Percentiles rank a stretch among this genome's conserved stretches.
Conservation (phyloP, 306 rosid species). For the Citrullus mucosospermus region DNA sequence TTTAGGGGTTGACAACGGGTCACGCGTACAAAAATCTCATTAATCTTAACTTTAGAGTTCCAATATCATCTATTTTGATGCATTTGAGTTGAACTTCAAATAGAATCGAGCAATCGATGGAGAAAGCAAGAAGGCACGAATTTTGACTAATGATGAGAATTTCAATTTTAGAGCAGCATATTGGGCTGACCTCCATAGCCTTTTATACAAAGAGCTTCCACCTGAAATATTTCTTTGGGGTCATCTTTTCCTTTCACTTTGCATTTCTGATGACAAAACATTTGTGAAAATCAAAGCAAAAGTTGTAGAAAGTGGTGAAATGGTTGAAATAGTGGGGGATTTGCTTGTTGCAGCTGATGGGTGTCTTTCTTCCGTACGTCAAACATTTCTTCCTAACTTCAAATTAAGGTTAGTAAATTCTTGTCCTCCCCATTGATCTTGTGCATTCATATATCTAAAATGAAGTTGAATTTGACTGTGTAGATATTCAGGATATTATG, state of each 20-base stretch:
- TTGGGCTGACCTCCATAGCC: constrained; percentile 74
- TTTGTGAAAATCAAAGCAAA: constrained; percentile 38
- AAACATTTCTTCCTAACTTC: constrained; percentile 37
- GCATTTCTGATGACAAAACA: constrained; percentile 26
- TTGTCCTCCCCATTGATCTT: not conserved
- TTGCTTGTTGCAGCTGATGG: constrained; percentile 88
- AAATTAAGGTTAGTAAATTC: constrained; percentile 36
- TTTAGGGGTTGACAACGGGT: no score
- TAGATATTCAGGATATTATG: constrained; percentile 74
- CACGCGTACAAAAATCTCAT: no score
- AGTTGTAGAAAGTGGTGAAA: constrained; percentile 31
- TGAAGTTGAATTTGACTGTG: not conserved
- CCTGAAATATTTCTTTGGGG: constrained; percentile 54
- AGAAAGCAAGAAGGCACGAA: constrained; percentile 34
- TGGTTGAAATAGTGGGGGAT: constrained; percentile 40
- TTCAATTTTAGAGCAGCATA: constrained; percentile 58
- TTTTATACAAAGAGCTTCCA: constrained; percentile 42
- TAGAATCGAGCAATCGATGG: constrained; percentile 53
- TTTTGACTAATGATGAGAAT: constrained; percentile 50
- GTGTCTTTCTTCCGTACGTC: constrained; percentile 59
- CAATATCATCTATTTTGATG: not conserved
- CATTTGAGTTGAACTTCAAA: not conserved
- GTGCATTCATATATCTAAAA: not conserved
- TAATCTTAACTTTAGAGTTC: not conserved
- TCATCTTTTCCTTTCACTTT: constrained; percentile 41